Evolutionary conservation across 2,329 filamentous ascomycete genomes (phyloP).

Genomic region (Pleurostoma richardsiae): DNA sequence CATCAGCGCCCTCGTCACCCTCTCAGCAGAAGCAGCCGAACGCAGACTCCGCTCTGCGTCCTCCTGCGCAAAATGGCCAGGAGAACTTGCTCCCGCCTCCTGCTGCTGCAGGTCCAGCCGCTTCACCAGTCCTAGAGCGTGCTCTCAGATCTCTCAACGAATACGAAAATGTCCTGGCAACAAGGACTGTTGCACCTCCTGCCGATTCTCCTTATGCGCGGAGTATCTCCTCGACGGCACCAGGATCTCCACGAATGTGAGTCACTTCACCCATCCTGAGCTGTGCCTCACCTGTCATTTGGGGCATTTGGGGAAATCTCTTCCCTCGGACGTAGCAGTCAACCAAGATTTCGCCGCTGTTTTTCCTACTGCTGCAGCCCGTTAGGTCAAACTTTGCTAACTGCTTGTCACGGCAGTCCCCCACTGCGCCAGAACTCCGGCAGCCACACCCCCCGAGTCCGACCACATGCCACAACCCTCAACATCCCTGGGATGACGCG

Average conservation of each 20-base stretch:
- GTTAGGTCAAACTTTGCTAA: no score
- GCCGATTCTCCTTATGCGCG: slow-evolving; percentile 52
- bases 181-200: slow-evolving; percentile 19
- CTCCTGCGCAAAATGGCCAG: slow-evolving; percentile 8
- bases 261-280: slow-evolving; percentile 17
- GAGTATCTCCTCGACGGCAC: slow-evolving; percentile 54
- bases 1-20: slow-evolving; percentile 18
- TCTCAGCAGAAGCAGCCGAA: slow-evolving; percentile 10
- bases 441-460: slow-evolving; percentile 69
- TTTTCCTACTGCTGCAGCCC: slow-evolving; percentile 1
- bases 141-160: slow-evolving; percentile 33
- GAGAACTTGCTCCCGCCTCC: slow-evolving; percentile 12
- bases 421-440: slow-evolving; percentile 71
- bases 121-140: slow-evolving; percentile 17
- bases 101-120: slow-evolving; percentile 1
- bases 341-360: no score
- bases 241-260: slow-evolving; percentile 54
- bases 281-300: slow-evolving; percentile 3
- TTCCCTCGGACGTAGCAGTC: slow-evolving; percentile 8
- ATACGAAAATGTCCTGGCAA: slow-evolving; percentile 25
- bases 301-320: slow-evolving; percentile 1
- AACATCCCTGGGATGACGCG: slow-evolving; percentile 96
- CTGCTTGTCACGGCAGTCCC: slow-evolving; percentile 39
- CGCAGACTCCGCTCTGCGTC: slow-evolving; percentile 7
- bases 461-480: slow-evolving; percentile 84